These are phyloP conservation scores for Tricholoma saponaceum DNA, from an alignment of 768 basidiomycete species.

Conservation along the genomic window DNA sequence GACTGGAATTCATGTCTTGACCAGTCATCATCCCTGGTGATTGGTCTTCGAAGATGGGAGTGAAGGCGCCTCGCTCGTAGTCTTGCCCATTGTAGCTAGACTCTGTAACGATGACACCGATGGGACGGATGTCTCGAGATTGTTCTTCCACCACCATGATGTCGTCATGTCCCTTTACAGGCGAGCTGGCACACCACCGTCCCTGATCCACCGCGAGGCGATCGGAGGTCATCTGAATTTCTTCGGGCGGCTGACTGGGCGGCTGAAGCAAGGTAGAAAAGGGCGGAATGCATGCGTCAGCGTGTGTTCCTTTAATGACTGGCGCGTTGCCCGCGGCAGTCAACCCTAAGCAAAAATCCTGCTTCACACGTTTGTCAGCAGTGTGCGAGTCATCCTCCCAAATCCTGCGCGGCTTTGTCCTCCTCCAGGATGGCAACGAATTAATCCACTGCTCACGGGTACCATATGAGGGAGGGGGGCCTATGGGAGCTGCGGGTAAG, in stretches of 20 bases:
- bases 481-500: constrained; percentile 55
- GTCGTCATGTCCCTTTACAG: constrained; percentile 18
- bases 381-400: constrained; percentile 52
- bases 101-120: constrained; percentile 18
- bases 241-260: constrained; percentile 14
- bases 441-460: constrained; percentile 72
- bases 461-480: constrained; percentile 60
- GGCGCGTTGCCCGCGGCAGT: constrained; percentile 70
- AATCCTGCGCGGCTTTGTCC: constrained; percentile 60
- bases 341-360: constrained; percentile 75
- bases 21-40: constrained; percentile 51
- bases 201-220: constrained; percentile 31
- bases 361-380: constrained; percentile 27
- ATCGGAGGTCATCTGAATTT: constrained; percentile 38
- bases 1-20: constrained; percentile 59
- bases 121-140: constrained; percentile 13
- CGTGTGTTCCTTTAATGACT: constrained; percentile 82
- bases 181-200: constrained; percentile 32
- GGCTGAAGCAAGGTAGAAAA: constrained; percentile 29
- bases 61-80: constrained; percentile 46
- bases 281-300: constrained; percentile 86
- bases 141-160: constrained; percentile 26
- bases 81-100: constrained; percentile 24
- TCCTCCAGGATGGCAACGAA: constrained; percentile 69
- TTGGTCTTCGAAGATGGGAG: constrained; percentile 61